Base-by-base conservation (phyloP, 2,329 filamentous ascomycete species). In the Aureobasidium sp. region DNA sequence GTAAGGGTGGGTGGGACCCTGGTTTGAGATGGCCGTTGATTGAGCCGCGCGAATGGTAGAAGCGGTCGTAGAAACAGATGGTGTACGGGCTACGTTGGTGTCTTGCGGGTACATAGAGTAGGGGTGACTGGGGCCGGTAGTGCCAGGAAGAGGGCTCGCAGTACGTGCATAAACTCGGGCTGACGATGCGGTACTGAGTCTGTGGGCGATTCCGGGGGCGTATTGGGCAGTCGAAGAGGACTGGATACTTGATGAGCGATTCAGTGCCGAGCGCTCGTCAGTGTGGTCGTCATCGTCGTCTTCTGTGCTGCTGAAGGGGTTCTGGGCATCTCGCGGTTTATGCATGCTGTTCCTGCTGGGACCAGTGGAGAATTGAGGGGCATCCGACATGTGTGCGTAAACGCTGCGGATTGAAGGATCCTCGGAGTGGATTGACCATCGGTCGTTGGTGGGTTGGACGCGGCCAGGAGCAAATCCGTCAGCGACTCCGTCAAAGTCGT, bases 21-120 rank as follows among this genome's bases (percentile, higher is more conserved):
- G 85, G 14, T 83, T 78, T 20, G 85, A 83, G 12, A 79, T 79
- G 67, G 87, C 84, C 3, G 86, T 82, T 66, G 76, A 81, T 71
- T 82, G 84, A 9, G 81, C 75, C 15, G 82, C 80, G 27, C 81
- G 82, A 48, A 83, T 77, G 14, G 89, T 91, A 8, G 88, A 86
- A 15, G 86, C 84, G 27, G 59, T 63, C 22, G 90, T 90, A n/a
- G 85, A 83, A 41, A 88, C 78, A 70, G 90, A 92, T 27, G 82
- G 78, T 9, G 84, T 82, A 62, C 84, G 79, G 69, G 67, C 77
- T 71, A 76, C 70, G 41, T 68, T 75, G 61, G 87, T 82, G 61
- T 85, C 83, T 71, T 96, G 91, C 7, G 87, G 84, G 73, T 95
- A 95, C 84, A 93, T 87, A 67, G 84, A 84, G 72, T 95, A 96